Base-by-base conservation (phyloP, 2,329 filamentous ascomycete genomes). In the Fusarium secorum region DNA sequence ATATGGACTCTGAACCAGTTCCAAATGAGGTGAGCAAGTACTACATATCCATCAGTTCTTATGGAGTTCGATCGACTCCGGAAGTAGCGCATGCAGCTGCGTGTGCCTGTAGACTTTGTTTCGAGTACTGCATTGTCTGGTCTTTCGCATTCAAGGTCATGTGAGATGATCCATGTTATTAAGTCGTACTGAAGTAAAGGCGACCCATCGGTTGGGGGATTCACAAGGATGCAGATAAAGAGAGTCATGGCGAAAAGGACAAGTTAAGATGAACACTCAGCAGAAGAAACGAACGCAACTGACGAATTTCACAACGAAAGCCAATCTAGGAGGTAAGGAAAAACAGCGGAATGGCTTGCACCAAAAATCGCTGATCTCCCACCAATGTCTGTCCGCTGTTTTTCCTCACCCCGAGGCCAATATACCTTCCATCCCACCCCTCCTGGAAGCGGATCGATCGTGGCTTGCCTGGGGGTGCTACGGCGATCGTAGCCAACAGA, bases 401-500 rank as follows among this genome's bases (percentile, higher is more conserved):
- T n/a, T n/a, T n/a, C n/a, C n/a, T n/a, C n/a, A n/a, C n/a, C n/a
- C n/a, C n/a, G n/a, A n/a, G n/a, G n/a, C n/a, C n/a, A 42, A 41
- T 32, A 54, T 13, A 22, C 11, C 28, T 22, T 20, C 22, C 28
- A 41, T 32, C 51, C 26, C 51, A 53, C 51, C 35, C 49, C 33
- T 26, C 35, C 9, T 32, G 28, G 14, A 32, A 46, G n/a, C 35
- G 24, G 30, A 54, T 44, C 57, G 71, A 75, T 75, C 58, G 69
- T 74, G 66, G 69, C 64, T 53, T 59, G 49, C 32, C 30, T 35
- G 30, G 30, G 35, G 52, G 22, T 17, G 24, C 48, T 39, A 60
- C 49, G 30, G 28, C 42, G 24, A 68, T 73, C 63, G 55, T 17
- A 46, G 38, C 53, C 58, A 36, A 39, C 33, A 46, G 35, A 49